Base-by-base conservation (phyloP, 495 filamentous ascomycete genomes). In the Delitschia confertaspora region DNA sequence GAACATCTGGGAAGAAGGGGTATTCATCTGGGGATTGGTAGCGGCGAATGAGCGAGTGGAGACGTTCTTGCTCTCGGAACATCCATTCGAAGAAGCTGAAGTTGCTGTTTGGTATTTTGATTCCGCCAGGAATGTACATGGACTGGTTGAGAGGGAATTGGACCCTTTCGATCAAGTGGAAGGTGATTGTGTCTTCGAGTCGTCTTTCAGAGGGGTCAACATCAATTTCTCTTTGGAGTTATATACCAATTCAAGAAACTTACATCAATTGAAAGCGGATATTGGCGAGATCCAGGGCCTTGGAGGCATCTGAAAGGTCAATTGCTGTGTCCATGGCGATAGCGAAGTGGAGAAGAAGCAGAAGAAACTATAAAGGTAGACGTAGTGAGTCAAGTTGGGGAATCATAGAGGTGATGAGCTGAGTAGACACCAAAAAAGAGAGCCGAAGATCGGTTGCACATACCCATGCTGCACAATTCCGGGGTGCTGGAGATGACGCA, bases 21-120 rank as follows among this genome's bases (percentile, higher is more conserved):
- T 95, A 91, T 67, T 99, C 91, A 68, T 99, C 93, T 8, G 91
- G 93, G 7, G 87, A 82, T 61, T 96, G 77, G 69, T 85, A 99
- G 58, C 93, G 88, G 45, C 93, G 88, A 47, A 99, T 83, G 14
- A 85, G 76, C n/a, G 88, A 94, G 52, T 95, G 88, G 1, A 99
- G 66, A 17, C 75, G 77, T 64, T 99, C 93, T 59, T 93, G 83
- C 63, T 93, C 82, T 50, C 71, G 69, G 16, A 99, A 79, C 58
- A 93, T 80, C 79, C 87, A 99, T 69, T 96, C 91, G 59, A 93
- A 76, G 59, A 99, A 85, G 64, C 82, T 85, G 21, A 89, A 72
- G 24, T 71, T 55, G 54, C 69, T 69, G 53, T 69, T 65, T n/a
- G 88, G 85, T 52, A 96, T 84, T 21, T 69, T 68, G 24, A 94